A percentile compares a stretch with the other conserved stretches of the same genome.
Conservation (phyloP, 441 rosid genomes). For the Bruguiera hainesii region DNA sequence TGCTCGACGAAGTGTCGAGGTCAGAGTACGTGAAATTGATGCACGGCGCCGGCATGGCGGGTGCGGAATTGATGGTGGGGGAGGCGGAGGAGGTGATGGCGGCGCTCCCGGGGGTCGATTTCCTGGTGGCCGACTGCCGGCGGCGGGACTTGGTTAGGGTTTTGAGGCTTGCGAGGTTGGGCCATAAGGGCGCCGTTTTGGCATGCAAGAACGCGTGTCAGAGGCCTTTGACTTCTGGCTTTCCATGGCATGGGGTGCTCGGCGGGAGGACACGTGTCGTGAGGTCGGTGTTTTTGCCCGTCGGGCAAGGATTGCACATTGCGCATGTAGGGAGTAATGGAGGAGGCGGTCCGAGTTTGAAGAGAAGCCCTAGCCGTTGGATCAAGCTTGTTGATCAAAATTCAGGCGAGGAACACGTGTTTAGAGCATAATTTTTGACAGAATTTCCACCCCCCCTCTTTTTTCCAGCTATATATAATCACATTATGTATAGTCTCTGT, state of each 20-base stretch:
- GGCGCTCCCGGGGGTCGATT: conserved; percentile 52
- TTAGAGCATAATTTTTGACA: conserved; percentile 5
- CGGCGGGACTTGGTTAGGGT: conserved; percentile 49
- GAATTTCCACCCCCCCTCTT: too few species aligned
- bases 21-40: conserved; percentile 39
- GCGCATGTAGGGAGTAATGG: conserved; percentile 45
- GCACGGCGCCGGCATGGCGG: conserved; percentile 25
- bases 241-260: conserved; percentile 51
- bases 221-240: conserved; percentile 14
- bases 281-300: conserved; percentile 59
- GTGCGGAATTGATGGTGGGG: conserved; percentile 41
- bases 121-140: conserved; percentile 64
- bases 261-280: conserved; percentile 53
- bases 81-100: conserved; percentile 52
- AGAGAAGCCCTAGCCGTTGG: conserved; percentile 56
- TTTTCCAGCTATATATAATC: too few species aligned
- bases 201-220: conserved; percentile 63
- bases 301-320: conserved; percentile 73
- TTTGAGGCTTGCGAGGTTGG: conserved; percentile 51
- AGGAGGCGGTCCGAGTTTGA: conserved; percentile 8
- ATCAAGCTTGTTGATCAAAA: conserved; percentile 57
- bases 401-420: conserved; percentile 70
- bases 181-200: conserved; percentile 65
- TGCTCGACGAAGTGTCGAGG: conserved; percentile 63
- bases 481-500: too few species aligned